Percentiles rank a stretch among this genome's conserved stretches.
phyloP scores from a whole-genome alignment of 768 basidiomycete species.

The Hydnum rufescens region DNA sequence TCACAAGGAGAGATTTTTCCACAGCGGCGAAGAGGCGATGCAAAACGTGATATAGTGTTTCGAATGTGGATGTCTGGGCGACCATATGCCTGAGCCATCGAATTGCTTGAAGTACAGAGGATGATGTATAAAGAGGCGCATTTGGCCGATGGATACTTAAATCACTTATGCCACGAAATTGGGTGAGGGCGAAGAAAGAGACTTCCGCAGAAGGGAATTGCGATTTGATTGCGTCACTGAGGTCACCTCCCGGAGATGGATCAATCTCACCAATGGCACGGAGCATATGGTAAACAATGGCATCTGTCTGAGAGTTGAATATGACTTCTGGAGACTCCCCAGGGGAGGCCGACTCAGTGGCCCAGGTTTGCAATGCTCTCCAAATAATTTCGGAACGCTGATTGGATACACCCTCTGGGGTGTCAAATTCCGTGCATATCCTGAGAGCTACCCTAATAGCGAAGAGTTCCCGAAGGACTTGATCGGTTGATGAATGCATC shows the following conservation, averaged over 20 bases:
- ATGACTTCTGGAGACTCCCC: not conserved
- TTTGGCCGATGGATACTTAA: constrained; percentile 43
- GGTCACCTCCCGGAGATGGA: constrained; percentile 29
- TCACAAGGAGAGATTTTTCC: constrained; percentile 48
- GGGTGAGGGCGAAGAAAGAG: constrained; percentile 32
- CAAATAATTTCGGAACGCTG: not conserved
- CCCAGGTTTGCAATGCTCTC: not conserved
- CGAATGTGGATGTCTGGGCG: constrained; percentile 25
- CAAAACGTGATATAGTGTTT: constrained; percentile 58
- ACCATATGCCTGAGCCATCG: constrained; percentile 34
- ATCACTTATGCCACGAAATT: constrained; percentile 29
- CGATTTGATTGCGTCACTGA: constrained; percentile 26
- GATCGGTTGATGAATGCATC: constrained; percentile 20
- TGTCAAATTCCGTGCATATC: constrained; percentile 8
- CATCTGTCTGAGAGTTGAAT: constrained; percentile 19
- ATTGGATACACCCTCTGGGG: not conserved
- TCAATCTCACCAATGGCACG: constrained; percentile 51
- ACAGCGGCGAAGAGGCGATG: constrained; percentile 51
- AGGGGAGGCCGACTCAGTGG: not conserved
- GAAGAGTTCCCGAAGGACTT: constrained; percentile 44
- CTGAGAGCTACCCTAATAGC: constrained; percentile 48
- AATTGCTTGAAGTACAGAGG: constrained; percentile 33
- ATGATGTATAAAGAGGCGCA: constrained; percentile 35
- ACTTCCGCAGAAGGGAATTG: constrained; percentile 22
- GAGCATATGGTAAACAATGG: constrained; percentile 37